Percentiles rank a stretch among this genome's conserved stretches.
Evolutionary conservation across 1,284 basidiomycete species (phyloP).

Genomic region (Amylostereum areolatum): DNA sequence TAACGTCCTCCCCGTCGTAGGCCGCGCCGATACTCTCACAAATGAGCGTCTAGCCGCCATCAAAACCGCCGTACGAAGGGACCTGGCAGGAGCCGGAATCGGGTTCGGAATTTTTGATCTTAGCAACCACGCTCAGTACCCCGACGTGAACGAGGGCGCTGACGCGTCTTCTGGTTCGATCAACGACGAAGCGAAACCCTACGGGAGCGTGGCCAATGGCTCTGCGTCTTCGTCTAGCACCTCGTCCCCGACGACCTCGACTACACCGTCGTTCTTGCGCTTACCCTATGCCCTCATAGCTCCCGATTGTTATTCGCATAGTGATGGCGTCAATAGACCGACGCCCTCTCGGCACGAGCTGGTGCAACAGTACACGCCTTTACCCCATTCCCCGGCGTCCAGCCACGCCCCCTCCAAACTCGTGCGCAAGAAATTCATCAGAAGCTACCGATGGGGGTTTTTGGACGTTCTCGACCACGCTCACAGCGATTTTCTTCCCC

Average conservation of each 20-base stretch:
- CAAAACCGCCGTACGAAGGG: constrained; percentile 70
- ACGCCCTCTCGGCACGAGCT: constrained; percentile 58
- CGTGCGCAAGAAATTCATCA: constrained; percentile 53
- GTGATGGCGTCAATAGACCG: constrained; percentile 60
- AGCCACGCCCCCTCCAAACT: constrained; percentile 36
- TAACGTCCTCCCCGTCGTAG: constrained; percentile 93
- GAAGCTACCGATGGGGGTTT: constrained; percentile 73
- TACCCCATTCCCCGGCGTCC: constrained; percentile 21
- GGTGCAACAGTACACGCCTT: constrained; percentile 60
- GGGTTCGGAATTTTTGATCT: constrained; percentile 81
- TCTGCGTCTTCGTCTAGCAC: constrained; percentile 36
- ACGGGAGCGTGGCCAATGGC: constrained; percentile 41
- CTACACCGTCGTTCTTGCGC: constrained; percentile 48
- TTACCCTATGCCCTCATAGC: constrained; percentile 74
- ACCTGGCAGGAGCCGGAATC: constrained; percentile 75
- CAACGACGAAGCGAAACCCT: constrained; percentile 46
- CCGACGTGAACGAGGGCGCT: constrained; percentile 31
- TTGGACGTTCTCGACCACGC: constrained; percentile 70
- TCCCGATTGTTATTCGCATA: constrained; percentile 75
- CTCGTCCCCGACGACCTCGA: constrained; percentile 60
- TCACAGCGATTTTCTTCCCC: constrained; percentile 72
- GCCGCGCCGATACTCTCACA: constrained; percentile 86
- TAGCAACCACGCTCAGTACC: constrained; percentile 47
- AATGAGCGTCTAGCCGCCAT: constrained; percentile 78
- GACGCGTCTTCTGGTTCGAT: constrained; percentile 29